Percentiles rank a stretch among this genome's conserved stretches.
These are phyloP conservation scores for Colletotrichum viniferum DNA, from an alignment of 2,329 filamentous ascomycete species.

Conservation along the genomic window DNA sequence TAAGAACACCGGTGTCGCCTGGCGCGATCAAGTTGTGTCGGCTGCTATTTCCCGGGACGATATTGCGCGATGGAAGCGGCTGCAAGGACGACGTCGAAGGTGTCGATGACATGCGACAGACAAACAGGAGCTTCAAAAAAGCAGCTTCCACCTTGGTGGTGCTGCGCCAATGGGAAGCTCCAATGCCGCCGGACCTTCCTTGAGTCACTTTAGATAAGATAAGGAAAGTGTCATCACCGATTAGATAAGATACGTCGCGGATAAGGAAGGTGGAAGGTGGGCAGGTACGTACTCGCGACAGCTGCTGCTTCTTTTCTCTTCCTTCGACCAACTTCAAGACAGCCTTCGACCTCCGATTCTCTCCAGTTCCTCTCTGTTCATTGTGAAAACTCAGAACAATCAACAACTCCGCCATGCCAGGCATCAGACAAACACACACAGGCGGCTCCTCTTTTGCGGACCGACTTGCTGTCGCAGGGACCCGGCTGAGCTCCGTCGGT, in stretches of 20 bases:
- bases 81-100: not conserved
- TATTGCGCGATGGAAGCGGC: not conserved
- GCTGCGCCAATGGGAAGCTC: slow-evolving; percentile 10
- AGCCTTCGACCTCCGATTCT: not conserved
- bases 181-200: not conserved
- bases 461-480: not conserved
- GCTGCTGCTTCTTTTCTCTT: not conserved
- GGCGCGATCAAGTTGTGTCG: not conserved
- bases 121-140: not conserved
- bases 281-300: not conserved
- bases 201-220: not conserved
- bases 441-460: not conserved
- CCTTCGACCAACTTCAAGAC: not conserved
- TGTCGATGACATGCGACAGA: slow-evolving; percentile 2
- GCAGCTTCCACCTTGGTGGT: not conserved
- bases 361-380: not conserved
- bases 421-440: not conserved
- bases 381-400: not conserved
- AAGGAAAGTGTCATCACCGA: not conserved
- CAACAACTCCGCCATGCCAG: not conserved
- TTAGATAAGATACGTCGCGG: not conserved
- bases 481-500: not conserved
- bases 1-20: not conserved
- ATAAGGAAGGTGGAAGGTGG: not conserved
- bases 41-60: not conserved